Evolutionary conservation across 1,284 basidiomycete species (phyloP), one percentile per base, ranked within the genome.

Genomic region (Fomitiporia mediterranea): DNA sequence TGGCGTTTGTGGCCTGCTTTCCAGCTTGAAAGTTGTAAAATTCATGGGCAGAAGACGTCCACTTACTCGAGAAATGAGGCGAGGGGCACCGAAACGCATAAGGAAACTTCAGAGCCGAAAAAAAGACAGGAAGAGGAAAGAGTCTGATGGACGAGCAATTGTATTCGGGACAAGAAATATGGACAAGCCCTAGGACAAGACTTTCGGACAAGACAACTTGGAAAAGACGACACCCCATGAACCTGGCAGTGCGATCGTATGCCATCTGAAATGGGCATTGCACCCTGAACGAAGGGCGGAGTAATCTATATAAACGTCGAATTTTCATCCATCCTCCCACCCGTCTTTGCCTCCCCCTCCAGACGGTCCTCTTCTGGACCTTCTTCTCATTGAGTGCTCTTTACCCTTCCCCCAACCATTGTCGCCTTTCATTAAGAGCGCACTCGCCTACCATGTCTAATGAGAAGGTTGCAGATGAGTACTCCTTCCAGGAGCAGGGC

Each of bases 181-280:
- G n/a, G n/a, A n/a, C n/a, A n/a, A n/a, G n/a, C n/a, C n/a, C n/a
- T n/a, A n/a, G n/a, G n/a, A n/a, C n/a, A n/a, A n/a, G n/a, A n/a
- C n/a, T n/a, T n/a, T n/a, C n/a, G n/a, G n/a, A n/a, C n/a, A n/a
- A n/a, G n/a, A n/a, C n/a, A n/a, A n/a, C n/a, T n/a, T n/a, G 44
- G 44, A 11, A 46, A 46, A 46, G 44, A 46, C 27, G 44, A 19
- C 44, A 46, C 44, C 21, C 19, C 42, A 46, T 46, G 44, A 46
- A 46, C 44, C 44, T 46, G 44, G 27, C 21, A 23, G 2, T 25
- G 42, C 21, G 21, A 43, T n/a, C n/a, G n/a, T n/a, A n/a, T n/a
- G 27, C 21, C 27, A 23, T 15, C 7, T 15, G n/a, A n/a, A n/a
- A 43, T 43, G 21, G 9, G 13, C 19, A 19, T 25, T 28, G 15